phyloP scores from a whole-genome alignment of 352 stramenopile species.

The Pythium sp. region DNA sequence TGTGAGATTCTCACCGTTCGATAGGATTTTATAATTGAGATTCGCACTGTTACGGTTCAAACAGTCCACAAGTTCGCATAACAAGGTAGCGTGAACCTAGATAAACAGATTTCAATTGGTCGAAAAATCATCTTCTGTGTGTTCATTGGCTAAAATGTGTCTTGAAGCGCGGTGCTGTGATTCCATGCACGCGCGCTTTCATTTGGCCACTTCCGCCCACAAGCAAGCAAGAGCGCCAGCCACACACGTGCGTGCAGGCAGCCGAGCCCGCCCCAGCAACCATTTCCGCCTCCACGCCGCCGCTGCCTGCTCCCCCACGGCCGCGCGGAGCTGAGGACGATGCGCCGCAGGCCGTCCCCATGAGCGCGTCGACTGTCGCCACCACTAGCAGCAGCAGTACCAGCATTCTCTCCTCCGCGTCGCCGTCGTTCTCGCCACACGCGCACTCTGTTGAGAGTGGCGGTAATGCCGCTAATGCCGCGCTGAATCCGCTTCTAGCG shows the following conservation, averaged over 20 bases:
- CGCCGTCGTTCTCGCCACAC: conserved; percentile 14
- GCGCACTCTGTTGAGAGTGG: neutral
- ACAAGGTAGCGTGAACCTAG: neutral
- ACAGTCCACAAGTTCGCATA: neutral
- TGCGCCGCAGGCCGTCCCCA: conserved; percentile 10
- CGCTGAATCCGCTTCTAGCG: conserved; percentile 39
- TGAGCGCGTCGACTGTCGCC: neutral
- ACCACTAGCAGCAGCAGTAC: neutral
- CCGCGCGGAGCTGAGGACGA: conserved; percentile 18
- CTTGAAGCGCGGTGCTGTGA: neutral
- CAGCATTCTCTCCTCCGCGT: conserved; percentile 18
- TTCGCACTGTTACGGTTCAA: neutral
- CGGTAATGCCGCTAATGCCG: neutral
- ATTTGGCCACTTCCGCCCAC: conserved; percentile 5
- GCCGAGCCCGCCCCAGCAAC: conserved; percentile 9
- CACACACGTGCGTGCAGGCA: conserved; percentile 3
- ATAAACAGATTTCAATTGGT: neutral
- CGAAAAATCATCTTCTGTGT: neutral
- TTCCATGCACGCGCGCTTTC: neutral
- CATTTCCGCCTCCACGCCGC: conserved; percentile 11
- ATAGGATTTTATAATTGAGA: neutral
- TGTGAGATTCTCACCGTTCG: neutral
- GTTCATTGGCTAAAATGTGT: neutral
- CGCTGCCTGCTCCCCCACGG: conserved; percentile 12
- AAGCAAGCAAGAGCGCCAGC: conserved; percentile 1